phyloP scores from a whole-genome alignment of 371 early-diverging fungal species.

The Umbelopsis sp. region DNA sequence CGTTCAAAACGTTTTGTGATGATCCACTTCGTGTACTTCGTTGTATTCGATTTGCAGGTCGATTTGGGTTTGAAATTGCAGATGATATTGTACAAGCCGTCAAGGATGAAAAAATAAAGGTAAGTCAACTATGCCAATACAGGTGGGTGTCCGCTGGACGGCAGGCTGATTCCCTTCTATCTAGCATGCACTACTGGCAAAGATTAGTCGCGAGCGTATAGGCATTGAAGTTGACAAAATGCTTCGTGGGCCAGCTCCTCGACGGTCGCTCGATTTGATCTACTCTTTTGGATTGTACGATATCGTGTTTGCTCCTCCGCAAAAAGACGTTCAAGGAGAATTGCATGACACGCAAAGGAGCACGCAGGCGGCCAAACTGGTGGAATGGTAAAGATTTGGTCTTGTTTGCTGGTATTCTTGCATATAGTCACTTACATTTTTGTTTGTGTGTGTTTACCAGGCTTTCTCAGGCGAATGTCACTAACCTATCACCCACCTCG shows the following conservation, averaged over 20 bases:
- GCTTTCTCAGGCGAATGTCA: conserved; percentile 4
- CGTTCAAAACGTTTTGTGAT: conserved; percentile 93
- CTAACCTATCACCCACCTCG: conserved; percentile 22
- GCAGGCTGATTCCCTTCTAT: neutral
- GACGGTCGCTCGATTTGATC: conserved; percentile 56
- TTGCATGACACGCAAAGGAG: conserved; percentile 34
- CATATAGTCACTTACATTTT: neutral
- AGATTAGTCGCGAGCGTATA: conserved; percentile 96
- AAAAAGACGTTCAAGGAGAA: conserved; percentile 35
- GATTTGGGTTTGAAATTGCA: conserved; percentile 85
- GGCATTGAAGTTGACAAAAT: conserved; percentile 97
- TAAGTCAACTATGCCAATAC: conserved; percentile 14
- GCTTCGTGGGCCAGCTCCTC: conserved; percentile 68
- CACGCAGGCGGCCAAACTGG: conserved; percentile 47
- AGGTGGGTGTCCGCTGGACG: no score
- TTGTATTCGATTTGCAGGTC: conserved; percentile 93
- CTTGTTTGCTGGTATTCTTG: neutral
- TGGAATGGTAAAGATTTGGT: conserved; percentile 45
- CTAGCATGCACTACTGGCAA: conserved; percentile 68
- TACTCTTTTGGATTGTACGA: conserved; percentile 56
- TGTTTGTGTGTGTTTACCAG: neutral
- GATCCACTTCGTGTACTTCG: conserved; percentile 98
- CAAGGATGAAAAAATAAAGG: conserved; percentile 58
- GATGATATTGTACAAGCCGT: conserved; percentile 73
- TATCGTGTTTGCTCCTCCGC: conserved; percentile 59